Evolutionary conservation across 1,139 yeast genomes (phyloP), one percentile per base, ranked within the genome.

Genomic region (Casaregolazyma lundiana): DNA sequence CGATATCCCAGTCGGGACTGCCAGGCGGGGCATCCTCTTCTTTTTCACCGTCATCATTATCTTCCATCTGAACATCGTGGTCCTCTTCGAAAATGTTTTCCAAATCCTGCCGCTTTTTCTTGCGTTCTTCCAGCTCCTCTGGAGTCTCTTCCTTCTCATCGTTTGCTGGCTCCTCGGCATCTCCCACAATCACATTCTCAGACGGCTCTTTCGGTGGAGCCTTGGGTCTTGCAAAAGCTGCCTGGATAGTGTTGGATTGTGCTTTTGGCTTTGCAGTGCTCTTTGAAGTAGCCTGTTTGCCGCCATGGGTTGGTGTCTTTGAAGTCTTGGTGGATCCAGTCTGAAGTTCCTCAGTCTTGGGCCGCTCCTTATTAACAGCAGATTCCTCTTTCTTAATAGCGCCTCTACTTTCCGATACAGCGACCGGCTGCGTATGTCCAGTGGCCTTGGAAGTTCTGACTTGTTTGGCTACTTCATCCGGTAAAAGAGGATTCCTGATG

Each of bases 51-150:
- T 22, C 38, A 6, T 18, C 35, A 13, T 34, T 45, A 24, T 26
- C 41, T 6, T 32, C 45, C 44, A 34, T 41, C 18, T 38, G 43
- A 26, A 44, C 50, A n/a, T 50, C 51, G 20, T 44, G 47, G 16
- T 50, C 51, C n/a, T 53, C 52, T 4, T 43, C 52, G 36, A 57
- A 53, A 51, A 55, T 50, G 9, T 43, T 50, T 39, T 50, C 51
- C 40, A 57, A 45, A 20, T 51, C 48, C 36, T 45, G 41, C 21
- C 49, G 40, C 21, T 49, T 50, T 26, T 43, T 44, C 35, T 49
- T 49, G 7, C 43, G 43, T 42, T 47, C 49, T 16, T 20, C 46
- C 15, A 26, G 22, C 9, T 38, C 47, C 38, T 53, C 58, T 17
- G 38, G 40, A 17, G 32, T 52, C 15, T 41, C 48, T 6, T 35